These are phyloP conservation scores for Penicillium freii DNA, from an alignment of 2,329 filamentous ascomycete genomes.

Conservation along the genomic window DNA sequence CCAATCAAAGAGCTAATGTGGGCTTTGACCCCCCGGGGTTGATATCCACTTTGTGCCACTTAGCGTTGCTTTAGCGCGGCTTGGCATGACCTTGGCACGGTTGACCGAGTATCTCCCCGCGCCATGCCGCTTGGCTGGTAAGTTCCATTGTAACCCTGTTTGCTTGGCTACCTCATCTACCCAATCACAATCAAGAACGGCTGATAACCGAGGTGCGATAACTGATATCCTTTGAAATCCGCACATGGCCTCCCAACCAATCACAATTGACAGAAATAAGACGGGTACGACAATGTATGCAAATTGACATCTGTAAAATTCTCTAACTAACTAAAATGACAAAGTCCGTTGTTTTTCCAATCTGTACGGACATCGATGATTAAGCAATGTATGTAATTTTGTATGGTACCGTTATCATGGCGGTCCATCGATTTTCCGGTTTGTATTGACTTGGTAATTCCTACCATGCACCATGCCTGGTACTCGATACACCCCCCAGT, in stretches of 20 bases:
- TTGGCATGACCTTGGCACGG: conserved; percentile 11
- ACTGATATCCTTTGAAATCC: conserved; percentile 7
- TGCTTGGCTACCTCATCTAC: conserved; percentile 15
- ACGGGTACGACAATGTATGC: too few species aligned
- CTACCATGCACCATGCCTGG: too few species aligned
- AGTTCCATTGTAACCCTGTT: conserved; percentile 24
- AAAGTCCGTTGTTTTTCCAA: too few species aligned
- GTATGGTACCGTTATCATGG: too few species aligned
- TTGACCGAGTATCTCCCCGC: conserved; percentile 1
- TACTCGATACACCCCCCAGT: too few species aligned
- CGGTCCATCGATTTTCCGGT: too few species aligned
- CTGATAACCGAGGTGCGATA: conserved; percentile 12
- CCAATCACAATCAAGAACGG: not conserved
- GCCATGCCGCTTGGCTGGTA: conserved; percentile 25
- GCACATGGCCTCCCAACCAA: not conserved
- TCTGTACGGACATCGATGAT: too few species aligned
- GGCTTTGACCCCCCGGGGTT: not conserved
- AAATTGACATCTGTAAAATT: too few species aligned
- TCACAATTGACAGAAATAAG: too few species aligned
- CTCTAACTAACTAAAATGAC: too few species aligned
- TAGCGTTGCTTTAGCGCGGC: not conserved
- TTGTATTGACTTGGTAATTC: too few species aligned
- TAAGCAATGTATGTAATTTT: too few species aligned
- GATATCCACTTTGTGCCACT: not conserved
- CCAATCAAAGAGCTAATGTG: conserved; percentile 3